A percentile compares a stretch with the other conserved stretches of the same genome.
Evolutionary conservation across 2,329 filamentous ascomycete genomes (phyloP).

Genomic region (Hymenoscyphus linearis): DNA sequence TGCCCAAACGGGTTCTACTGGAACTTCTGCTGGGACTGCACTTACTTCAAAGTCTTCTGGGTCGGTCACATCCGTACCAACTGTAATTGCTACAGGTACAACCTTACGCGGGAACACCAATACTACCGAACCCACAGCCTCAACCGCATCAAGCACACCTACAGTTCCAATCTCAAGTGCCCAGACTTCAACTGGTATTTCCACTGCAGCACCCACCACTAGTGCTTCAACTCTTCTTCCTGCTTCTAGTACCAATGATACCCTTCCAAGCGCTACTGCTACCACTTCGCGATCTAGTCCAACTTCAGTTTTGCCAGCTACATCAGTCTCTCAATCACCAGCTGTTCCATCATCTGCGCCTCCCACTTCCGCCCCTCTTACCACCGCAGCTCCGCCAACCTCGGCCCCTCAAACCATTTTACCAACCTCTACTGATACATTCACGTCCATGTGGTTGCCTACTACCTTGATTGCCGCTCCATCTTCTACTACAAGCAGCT

Average conservation of each 20-base stretch:
- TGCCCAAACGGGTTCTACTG: background rate
- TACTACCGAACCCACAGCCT: background rate
- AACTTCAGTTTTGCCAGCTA: conserved; percentile 1
- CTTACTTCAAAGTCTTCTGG: background rate
- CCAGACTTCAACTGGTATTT: background rate
- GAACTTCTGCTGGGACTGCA: background rate
- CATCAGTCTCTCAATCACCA: conserved; percentile 6
- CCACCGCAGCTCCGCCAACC: conserved; percentile 10
- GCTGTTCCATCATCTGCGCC: conserved; percentile 2
- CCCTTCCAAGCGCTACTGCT: conserved; percentile 6
- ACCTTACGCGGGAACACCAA: background rate
- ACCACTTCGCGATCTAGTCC: conserved; percentile 8
- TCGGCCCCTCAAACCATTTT: conserved; percentile 7
- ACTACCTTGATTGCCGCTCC: conserved; percentile 25
- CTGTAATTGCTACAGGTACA: background rate
- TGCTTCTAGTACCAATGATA: conserved; percentile 7
- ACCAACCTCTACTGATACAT: conserved; percentile 26
- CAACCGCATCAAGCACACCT: background rate
- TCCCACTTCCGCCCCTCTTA: conserved; percentile 6
- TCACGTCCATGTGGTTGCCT: conserved; percentile 25
- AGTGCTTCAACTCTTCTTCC: background rate
- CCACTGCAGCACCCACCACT: background rate
- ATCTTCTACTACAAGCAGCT: conserved; percentile 11
- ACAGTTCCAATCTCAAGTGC: background rate
- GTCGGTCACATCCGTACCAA: background rate